Conservation (phyloP, 1,284 basidiomycete genomes). For the Kwoniella shivajii region DNA sequence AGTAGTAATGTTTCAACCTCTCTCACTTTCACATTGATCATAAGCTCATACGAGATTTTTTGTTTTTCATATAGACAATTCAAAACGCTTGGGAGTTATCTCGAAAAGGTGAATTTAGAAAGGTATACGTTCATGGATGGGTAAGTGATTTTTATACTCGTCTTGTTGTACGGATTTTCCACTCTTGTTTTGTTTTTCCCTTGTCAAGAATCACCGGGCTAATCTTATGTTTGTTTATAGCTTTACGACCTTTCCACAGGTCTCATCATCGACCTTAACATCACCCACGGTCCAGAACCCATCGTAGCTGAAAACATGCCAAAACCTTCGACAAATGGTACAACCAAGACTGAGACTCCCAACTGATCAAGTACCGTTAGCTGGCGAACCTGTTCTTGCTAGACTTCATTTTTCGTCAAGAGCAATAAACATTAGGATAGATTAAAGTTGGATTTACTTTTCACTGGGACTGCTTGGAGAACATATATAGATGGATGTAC, state of each 20-base stretch:
- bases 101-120: conserved; percentile 52
- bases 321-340: conserved; percentile 2
- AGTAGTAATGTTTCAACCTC: conserved; percentile 8
- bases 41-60: not conserved
- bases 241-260: conserved; percentile 75
- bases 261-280: conserved; percentile 67
- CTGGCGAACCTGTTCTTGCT: not conserved
- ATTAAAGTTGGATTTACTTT: too few species aligned
- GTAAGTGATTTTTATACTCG: conserved; percentile 29
- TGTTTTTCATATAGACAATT: conserved; percentile 57
- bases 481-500: conserved; percentile 2
- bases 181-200: not conserved
- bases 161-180: not conserved
- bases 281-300: conserved; percentile 49
- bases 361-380: too few species aligned
- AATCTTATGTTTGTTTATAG: conserved; percentile 27
- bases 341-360: not conserved
- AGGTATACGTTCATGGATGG: conserved; percentile 77
- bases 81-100: conserved; percentile 69
- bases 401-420: not conserved
- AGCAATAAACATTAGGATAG: not conserved
- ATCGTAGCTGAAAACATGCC: conserved; percentile 2
- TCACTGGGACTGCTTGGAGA: too few species aligned
- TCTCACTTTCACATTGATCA: not conserved
- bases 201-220: not conserved